Evolutionary conservation across 2,329 filamentous ascomycete genomes (phyloP), one percentile per base, ranked within the genome.

Genomic region (Alternaria tenuissima): DNA sequence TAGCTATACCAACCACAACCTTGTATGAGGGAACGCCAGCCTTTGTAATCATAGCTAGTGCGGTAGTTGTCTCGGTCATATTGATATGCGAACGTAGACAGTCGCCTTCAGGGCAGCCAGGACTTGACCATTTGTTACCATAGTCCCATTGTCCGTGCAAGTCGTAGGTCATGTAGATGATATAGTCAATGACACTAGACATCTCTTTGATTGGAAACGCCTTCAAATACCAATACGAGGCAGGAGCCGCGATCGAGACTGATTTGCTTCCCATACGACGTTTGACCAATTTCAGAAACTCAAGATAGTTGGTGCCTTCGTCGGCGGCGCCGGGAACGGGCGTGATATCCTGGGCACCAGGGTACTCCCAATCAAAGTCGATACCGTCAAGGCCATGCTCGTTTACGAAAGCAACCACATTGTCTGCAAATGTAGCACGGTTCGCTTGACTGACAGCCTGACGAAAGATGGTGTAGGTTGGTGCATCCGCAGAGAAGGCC

Each of bases 321-420:
- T 24, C 24, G 0, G 24, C 24, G 6, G 24, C 24, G 24, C 24
- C 24, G 24, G 24, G 6, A 24, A 24, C 24, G 0, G 24, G 24
- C 24, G 24, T 24, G 24, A 24, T 24, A 24, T 24, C 24, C 24
- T 24, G 24, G 24, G 24, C 24, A 24, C 24, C 24, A 24, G 24
- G 24, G 24, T 26, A 26, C 0, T 83, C 82, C 83, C 82, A 85
- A 63, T 84, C 81, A 42, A 83, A 68, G 44, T 83, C 81, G 9
- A 83, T 52, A 1, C 76, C 77, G 52, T 79, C 74, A 16, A 59
- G 26, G 5, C 7, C 48, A 16, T 77, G 4, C 1, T 66, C 26
- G 0, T 61, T 62, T 4, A 73, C 9, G 38, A 78, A 77, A 0
- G 58, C 26, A 2, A 61, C 65, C 18, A 77, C 39, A 38, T 70